Conservation (phyloP, 345 rosid genomes). For the Syzygium aqueum region DNA sequence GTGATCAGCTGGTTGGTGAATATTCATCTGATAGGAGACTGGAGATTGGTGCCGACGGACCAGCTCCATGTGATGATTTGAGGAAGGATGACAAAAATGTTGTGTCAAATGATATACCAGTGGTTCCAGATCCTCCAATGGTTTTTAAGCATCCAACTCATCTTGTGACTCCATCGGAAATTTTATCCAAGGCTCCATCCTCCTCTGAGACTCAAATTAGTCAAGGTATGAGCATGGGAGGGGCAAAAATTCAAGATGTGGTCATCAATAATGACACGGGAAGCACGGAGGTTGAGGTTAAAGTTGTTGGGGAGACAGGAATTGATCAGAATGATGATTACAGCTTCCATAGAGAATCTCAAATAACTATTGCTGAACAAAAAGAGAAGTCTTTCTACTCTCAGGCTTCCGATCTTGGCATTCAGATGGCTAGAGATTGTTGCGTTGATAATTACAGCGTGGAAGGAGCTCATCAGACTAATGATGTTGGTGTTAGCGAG, state of each 20-base stretch:
- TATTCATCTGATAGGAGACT: constrained; percentile 25
- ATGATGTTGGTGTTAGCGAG: constrained; percentile 14
- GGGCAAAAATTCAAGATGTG: constrained; percentile 34
- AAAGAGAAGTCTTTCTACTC: constrained; percentile 52
- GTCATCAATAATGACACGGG: constrained; percentile 25
- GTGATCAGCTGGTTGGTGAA: constrained; percentile 30
- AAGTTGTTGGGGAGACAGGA: constrained; percentile 47
- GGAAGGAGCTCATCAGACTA: constrained; percentile 22
- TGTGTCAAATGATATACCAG: constrained; percentile 23
- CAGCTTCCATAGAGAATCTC: constrained; percentile 22
- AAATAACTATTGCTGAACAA: constrained; percentile 19
- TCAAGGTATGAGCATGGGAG: constrained; percentile 24
- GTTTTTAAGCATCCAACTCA: constrained; percentile 59
- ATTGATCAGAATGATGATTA: constrained; percentile 20
- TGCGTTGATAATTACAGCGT: constrained; percentile 19
- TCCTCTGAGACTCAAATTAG: constrained; percentile 36
- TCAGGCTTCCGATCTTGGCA: constrained; percentile 61
- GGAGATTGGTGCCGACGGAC: constrained; percentile 16
- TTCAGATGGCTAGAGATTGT: constrained; percentile 46
- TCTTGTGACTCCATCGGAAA: constrained; percentile 64
- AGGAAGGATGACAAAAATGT: constrained; percentile 27
- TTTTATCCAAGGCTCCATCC: constrained; percentile 35
- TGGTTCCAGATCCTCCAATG: constrained; percentile 22
- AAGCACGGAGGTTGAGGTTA: constrained; percentile 37
- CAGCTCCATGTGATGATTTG: constrained; percentile 22